Base-by-base conservation (phyloP, 176 grass and related monocot species). In the Ampelocalamus luodianensis region DNA sequence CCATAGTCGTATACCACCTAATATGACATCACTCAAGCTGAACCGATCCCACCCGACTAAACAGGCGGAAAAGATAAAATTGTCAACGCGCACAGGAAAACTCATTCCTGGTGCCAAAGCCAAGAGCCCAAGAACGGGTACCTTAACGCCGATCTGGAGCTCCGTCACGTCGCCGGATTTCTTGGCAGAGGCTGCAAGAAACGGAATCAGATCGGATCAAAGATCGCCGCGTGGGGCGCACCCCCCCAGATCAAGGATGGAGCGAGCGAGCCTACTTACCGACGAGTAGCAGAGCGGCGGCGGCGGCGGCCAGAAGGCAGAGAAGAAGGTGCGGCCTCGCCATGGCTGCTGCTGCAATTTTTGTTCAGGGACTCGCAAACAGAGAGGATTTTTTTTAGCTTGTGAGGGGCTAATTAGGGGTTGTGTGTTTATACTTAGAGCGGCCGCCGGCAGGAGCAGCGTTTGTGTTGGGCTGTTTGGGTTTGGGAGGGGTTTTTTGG, bases 111-210 rank as follows among this genome's bases (percentile, higher is more conserved):
- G 1, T 6, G 11, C 5, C n/a, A 8, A 20, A 64, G 20, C 3
- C 1, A 29, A 61, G 44, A 27, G 8, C 8, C 6, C 4, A 23
- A 34, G 38, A 11, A 39, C 14, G 56, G 5, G 5, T 92, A 99
- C 93, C 93, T 96, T 99, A 12, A 99, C 88, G 27, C 96, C 93
- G 84, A 99, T 99, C 91, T 96, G 96, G 40, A 96, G 96, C 46
- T 94, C 93, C 49, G 89, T 88, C 44, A 99, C 96, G 64, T 96
- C 96, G 48, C 86, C 90, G 29, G 81, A 92, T 85, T 91, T 96
- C 91, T 94, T 96, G 62, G 93, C 93, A 18, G 78, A 89, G 82
- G 74, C 96, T 99, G 85, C 68, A 90, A 63, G 67, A 69, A 77
- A 39, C 5, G 2, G 5, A 27, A 26, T 17, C 74, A 66, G 81